Evolutionary conservation across 1,284 basidiomycete genomes (phyloP).

Genomic region (Amylostereum chailletii): DNA sequence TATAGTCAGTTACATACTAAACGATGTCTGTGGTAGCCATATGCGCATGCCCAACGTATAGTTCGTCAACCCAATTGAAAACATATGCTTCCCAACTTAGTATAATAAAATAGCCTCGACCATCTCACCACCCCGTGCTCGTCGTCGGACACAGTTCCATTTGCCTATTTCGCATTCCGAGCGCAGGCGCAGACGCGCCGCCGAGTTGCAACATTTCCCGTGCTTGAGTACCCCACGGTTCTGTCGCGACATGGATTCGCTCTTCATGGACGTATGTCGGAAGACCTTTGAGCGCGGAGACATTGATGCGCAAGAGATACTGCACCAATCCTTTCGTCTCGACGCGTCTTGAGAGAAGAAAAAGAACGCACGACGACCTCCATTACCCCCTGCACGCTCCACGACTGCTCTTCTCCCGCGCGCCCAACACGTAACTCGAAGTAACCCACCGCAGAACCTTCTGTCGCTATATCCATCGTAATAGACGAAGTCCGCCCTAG

Average conservation of each 20-base stretch:
- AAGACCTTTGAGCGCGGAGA: slow-evolving; percentile 26
- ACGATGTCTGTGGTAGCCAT: no score
- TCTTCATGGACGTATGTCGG: slow-evolving; percentile 32
- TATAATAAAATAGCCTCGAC: no score
- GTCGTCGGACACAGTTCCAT: no score
- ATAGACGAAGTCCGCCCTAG: no score
- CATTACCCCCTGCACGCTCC: slow-evolving; percentile 17
- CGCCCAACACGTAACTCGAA: slow-evolving; percentile 13
- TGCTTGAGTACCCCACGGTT: slow-evolving; percentile 31
- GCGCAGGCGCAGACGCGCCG: slow-evolving; percentile 33
- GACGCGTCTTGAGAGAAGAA: neutral
- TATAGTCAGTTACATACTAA: no score
- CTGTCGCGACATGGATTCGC: slow-evolving; percentile 31
- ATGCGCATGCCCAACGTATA: no score
- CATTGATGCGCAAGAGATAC: slow-evolving; percentile 30
- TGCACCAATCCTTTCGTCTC: slow-evolving; percentile 10
- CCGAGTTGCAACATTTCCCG: slow-evolving; percentile 29
- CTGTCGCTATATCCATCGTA: no score
- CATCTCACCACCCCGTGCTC: no score
- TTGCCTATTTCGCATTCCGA: slow-evolving; percentile 20
- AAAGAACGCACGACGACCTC: slow-evolving; percentile 19
- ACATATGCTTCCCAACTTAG: no score
- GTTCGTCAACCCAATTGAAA: no score
- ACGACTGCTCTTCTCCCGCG: slow-evolving; percentile 21
- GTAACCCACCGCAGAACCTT: no score